phyloP scores from a whole-genome alignment of 1,139 yeast genomes.

The Geotrichum australiense region DNA sequence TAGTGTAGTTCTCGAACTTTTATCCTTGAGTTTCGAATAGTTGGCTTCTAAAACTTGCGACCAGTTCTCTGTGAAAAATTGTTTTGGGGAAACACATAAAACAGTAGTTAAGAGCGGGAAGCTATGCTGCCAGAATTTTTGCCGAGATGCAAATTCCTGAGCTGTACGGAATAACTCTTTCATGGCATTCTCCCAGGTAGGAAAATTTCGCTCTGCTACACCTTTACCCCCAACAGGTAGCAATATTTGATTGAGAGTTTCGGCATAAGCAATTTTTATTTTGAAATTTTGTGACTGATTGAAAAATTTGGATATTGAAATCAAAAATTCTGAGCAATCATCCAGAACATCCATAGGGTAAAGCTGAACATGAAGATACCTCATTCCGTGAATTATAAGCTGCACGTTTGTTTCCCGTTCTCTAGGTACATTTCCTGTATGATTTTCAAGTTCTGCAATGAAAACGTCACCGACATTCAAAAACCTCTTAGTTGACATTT shows the following conservation, averaged over 20 bases:
- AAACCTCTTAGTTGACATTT: constrained; percentile 80
- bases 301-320: constrained; percentile 80
- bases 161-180: constrained; percentile 53
- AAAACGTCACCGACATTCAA: constrained; percentile 87
- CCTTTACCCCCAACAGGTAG: constrained; percentile 77
- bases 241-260: constrained; percentile 66
- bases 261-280: constrained; percentile 68
- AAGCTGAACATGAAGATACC: constrained; percentile 63
- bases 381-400: constrained; percentile 83
- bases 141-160: constrained; percentile 37
- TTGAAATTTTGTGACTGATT: constrained; percentile 50
- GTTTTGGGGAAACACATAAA: constrained; percentile 74
- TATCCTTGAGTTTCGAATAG: constrained; percentile 43
- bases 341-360: constrained; percentile 87
- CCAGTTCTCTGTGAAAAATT: constrained; percentile 74
- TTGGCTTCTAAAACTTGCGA: constrained; percentile 51
- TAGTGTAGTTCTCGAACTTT: constrained; percentile 39
- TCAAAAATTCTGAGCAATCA: constrained; percentile 84
- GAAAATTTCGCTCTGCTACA: constrained; percentile 94
- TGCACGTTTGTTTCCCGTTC: constrained; percentile 70
- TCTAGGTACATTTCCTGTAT: constrained; percentile 41
- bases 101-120: constrained; percentile 65
- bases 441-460: constrained; percentile 81
- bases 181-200: constrained; percentile 86
- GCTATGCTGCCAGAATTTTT: constrained; percentile 68